Conservation (phyloP, 176 grass and related monocot species). For the Rhynchospora pubera region DNA sequence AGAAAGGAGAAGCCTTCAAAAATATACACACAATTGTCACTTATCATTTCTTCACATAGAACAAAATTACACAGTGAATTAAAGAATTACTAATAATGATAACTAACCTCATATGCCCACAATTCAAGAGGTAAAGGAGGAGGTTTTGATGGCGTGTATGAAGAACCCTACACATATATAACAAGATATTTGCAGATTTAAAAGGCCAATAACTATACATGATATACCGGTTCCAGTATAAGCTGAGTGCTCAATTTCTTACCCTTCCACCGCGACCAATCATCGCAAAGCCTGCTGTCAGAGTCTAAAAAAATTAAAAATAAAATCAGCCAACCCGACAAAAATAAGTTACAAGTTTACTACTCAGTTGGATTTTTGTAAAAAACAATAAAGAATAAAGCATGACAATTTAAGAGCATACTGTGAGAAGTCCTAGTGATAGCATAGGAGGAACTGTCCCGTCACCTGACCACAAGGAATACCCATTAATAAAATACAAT, state of each 20-base stretch:
- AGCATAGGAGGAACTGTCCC: constrained; percentile 76
- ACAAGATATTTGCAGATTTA: not conserved
- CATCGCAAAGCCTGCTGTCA: constrained; percentile 63
- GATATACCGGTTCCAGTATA: not conserved
- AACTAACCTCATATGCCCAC: constrained; percentile 85
- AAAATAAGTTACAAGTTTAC: not conserved
- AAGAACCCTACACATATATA: constrained; percentile 47
- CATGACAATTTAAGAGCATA: constrained; percentile 30
- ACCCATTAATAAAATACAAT: constrained; percentile 20
- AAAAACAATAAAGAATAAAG: not conserved
- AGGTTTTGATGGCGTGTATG: constrained; percentile 62
- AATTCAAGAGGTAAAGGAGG: constrained; percentile 67
- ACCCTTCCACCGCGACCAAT: constrained; percentile 76
- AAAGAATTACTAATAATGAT: not conserved
- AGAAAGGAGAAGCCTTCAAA: constrained; percentile 78
- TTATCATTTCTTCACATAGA: not conserved
- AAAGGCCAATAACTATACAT: constrained; percentile 13
- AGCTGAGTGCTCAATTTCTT: constrained; percentile 3
- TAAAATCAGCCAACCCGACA: not conserved
- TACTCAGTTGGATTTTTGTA: not conserved
- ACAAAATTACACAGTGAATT: not conserved
- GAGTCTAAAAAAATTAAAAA: constrained; percentile 39
- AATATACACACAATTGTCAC: constrained; percentile 3
- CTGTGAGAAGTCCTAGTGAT: constrained; percentile 75
- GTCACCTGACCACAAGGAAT: constrained; percentile 57